Evolutionary conservation across 192 early-diverging fungal species (phyloP).

Genomic region (Coemansia umbellata): DNA sequence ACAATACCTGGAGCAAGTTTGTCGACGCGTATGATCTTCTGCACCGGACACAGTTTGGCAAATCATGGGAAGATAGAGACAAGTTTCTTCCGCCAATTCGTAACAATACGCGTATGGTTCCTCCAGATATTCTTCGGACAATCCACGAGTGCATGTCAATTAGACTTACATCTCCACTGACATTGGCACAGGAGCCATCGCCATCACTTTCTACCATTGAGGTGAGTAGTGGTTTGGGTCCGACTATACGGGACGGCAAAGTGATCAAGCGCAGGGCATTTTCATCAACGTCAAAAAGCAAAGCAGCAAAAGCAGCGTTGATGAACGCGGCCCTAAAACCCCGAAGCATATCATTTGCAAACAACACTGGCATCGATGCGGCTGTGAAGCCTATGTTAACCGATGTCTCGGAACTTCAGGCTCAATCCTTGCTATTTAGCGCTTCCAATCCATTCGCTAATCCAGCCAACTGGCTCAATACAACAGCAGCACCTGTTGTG

Average conservation of each 20-base stretch:
- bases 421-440: not conserved
- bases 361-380: not conserved
- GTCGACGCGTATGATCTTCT: constrained; percentile 19
- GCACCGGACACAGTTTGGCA: constrained; percentile 3
- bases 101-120: not conserved
- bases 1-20: constrained; percentile 12
- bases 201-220: no score
- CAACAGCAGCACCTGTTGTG: not conserved
- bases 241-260: not conserved
- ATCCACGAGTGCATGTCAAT: constrained; percentile 19
- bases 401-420: not conserved
- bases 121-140: constrained; percentile 7
- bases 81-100: constrained; percentile 16
- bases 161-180: not conserved
- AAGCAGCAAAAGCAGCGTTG: not conserved
- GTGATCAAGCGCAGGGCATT: constrained; percentile 20
- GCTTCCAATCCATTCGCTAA: not conserved
- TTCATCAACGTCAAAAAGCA: constrained; percentile 9
- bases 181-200: not conserved
- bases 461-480: constrained; percentile 4
- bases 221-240: not conserved
- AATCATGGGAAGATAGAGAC: constrained; percentile 18
- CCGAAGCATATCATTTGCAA: constrained; percentile 26
- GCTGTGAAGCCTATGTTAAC: not conserved
- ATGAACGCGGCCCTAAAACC: constrained; percentile 6